Base-by-base conservation (phyloP, 176 grass and related monocot species). In the Zea luxurians region DNA sequence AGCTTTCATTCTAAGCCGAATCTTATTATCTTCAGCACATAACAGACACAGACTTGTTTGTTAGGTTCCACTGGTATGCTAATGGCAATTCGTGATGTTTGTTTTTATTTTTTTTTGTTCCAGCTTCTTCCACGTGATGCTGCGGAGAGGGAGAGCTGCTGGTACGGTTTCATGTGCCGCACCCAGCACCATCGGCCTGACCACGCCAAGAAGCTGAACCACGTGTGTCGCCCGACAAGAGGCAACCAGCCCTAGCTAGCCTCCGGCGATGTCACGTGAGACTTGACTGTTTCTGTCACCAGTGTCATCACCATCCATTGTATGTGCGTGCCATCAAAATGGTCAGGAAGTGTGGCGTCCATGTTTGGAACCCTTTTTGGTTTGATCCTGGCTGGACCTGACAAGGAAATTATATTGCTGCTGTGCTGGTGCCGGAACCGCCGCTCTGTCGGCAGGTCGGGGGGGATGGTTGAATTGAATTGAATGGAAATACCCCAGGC, bases 121-220 rank as follows among this genome's bases (percentile, higher is more conserved):
- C 87, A 90, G 95, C 83, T 83, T 69, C 89, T 97, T 66, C 94
- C 91, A 57, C 76, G 78, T 67, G 96, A 98, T 79, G 88, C 85
- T 21, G 82, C 75, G 41, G 44, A 87, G 44, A 89, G 92, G 86
- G 86, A 89, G 3, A 89, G 88, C 44, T 99, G 92, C 82, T 96
- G 92, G 96, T 99, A 96, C 20, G 96, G 96, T 46, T 91, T 80
- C 81, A 83, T 76, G 46, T 99, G 96, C 47, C 89, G 96, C 18
- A 93, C 92, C 57, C 92, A 99, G 74, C 88, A 88, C 72, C 92
- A 93, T 49, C 91, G 87, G 13, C 80, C 38, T 1, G 92, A 90
- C 9, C 96, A 99, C 9, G 90, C 96, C n/a, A 83, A 78, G 76
- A 99, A 89, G 86, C 82, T 87, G 44, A 99, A 99, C 79, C 96